A percentile compares a stretch with the other conserved stretches of the same genome.
These are phyloP conservation scores for Claviceps purpurea DNA, from an alignment of 2,329 filamentous ascomycete species.

Conservation along the genomic window DNA sequence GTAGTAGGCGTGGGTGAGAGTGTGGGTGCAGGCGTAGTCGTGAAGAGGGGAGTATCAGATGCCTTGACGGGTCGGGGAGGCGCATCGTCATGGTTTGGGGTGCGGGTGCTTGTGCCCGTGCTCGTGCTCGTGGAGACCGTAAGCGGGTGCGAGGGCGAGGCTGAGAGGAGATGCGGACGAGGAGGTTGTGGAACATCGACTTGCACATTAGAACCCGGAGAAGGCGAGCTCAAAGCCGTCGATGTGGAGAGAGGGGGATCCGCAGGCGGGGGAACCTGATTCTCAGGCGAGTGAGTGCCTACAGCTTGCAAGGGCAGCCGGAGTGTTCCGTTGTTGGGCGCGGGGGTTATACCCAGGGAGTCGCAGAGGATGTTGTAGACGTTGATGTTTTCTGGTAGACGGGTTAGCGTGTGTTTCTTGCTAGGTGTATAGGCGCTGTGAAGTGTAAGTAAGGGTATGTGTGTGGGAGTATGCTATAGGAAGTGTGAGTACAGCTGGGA, in stretches of 20 bases:
- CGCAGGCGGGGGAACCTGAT: neutral
- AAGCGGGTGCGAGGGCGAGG: conserved; percentile 25
- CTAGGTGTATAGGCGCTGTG: too few species aligned
- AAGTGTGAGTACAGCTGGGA: too few species aligned
- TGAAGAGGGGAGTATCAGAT: neutral
- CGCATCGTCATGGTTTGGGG: neutral
- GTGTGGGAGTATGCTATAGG: too few species aligned
- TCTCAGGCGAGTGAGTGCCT: conserved; percentile 43
- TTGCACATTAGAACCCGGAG: neutral
- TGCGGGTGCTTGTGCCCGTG: neutral
- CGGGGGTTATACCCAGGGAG: conserved; percentile 59
- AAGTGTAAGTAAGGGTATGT: too few species aligned
- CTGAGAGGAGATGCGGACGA: conserved; percentile 22
- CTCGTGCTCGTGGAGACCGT: neutral
- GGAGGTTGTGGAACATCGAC: neutral
- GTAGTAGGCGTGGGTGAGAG: neutral
- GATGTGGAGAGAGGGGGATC: neutral
- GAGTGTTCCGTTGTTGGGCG: conserved; percentile 79
- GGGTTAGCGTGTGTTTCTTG: conserved; percentile 13
- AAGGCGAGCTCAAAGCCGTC: neutral
- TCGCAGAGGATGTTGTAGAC: conserved; percentile 94
- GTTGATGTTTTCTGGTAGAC: conserved; percentile 65
- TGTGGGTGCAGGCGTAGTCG: neutral
- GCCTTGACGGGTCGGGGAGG: conserved; percentile 1
- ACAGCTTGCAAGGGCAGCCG: conserved; percentile 53